Percentiles rank a stretch among this genome's conserved stretches.
These are phyloP conservation scores for Pelargonium citronellum DNA, from an alignment of 441 rosid species.

Conservation along the genomic window DNA sequence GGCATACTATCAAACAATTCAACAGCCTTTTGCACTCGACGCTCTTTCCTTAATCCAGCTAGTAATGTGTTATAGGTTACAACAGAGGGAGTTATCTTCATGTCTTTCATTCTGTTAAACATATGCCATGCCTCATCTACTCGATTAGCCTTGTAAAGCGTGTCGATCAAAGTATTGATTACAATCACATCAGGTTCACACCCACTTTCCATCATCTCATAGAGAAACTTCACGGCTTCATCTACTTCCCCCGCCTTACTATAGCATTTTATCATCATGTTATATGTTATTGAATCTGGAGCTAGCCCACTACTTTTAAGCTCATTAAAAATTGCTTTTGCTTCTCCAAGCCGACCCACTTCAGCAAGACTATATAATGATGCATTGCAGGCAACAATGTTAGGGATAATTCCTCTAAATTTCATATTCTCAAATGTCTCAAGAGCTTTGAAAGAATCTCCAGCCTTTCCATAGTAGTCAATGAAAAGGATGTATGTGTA, in stretches of 20 bases:
- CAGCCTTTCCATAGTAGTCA: constrained; percentile 78
- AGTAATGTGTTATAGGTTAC: constrained; percentile 83
- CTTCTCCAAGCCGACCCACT: constrained; percentile 60
- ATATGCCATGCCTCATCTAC: constrained; percentile 78
- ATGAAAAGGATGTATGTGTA: constrained; percentile 76
- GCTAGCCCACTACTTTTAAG: constrained; percentile 56
- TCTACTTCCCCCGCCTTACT: constrained; percentile 71
- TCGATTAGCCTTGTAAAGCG: constrained; percentile 71
- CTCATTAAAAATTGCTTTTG: constrained; percentile 58
- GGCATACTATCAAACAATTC: constrained; percentile 59
- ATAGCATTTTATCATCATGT: constrained; percentile 94
- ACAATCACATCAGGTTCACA: constrained; percentile 78
- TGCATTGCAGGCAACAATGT: constrained; percentile 80
- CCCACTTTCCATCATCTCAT: constrained; percentile 60
- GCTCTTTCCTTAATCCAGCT: constrained; percentile 67
- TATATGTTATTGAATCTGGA: constrained; percentile 82
- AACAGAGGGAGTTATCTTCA: constrained; percentile 71
- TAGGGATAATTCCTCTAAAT: constrained; percentile 65
- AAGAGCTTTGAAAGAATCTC: constrained; percentile 55
- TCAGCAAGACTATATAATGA: constrained; percentile 77
- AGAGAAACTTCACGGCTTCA: constrained; percentile 62
- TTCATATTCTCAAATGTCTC: constrained; percentile 81
- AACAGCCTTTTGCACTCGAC: constrained; percentile 53
- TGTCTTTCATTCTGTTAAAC: constrained; percentile 57
- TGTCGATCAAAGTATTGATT: constrained; percentile 66